Evolutionary conservation across 2,329 filamentous ascomycete genomes (phyloP), one percentile per base, ranked within the genome.

Genomic region (Zopfia rhizophila): DNA sequence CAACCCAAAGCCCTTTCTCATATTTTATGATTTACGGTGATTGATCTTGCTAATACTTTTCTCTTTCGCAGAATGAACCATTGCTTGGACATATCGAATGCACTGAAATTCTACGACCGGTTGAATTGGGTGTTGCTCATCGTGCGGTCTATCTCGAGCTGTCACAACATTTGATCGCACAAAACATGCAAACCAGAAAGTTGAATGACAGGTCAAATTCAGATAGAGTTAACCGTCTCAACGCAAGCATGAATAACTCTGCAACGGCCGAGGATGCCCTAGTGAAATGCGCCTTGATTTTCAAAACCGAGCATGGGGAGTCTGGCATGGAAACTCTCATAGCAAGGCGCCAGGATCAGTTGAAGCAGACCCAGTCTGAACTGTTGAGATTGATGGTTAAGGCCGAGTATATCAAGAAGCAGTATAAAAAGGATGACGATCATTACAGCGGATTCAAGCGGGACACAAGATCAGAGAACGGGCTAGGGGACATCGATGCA

Each of bases 101-200:
- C 29, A 59, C 65, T 1, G 76, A 81, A 21, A 63, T 74, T 16
- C 64, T 82, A 3, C 50, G 75, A 13, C 67, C 78, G 0, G 61
- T 82, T 1, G 51, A 65, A 0, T 69, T 82, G 2, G 71, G 75
- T 5, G 61, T 76, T 1, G 74, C 72, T 0, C 82, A 87, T 49
- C 71, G 72, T 19, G 75, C 75, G 1, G 65, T 81, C 1, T 86
- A 86, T 55, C 68, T 79, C 0, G 82, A 85, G 53, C 66, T 84
- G 0, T 78, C 79, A 4, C 77, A 82, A 43, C 76, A 81, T 31
- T 56, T 85, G 1, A 78, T 78, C 33, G 73, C 78, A 0, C 72
- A 77, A 5, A 76, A 78, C 19, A 80, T 83, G 71, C 69, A 74
- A 22, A 72, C 72, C 2, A 73, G 66, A 38, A 75, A 69, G 45